Percentiles rank a stretch among this genome's conserved stretches.
These are phyloP conservation scores for Wallacemonas sp. DNA, from an alignment of 208 protist species.

Conservation along the genomic window DNA sequence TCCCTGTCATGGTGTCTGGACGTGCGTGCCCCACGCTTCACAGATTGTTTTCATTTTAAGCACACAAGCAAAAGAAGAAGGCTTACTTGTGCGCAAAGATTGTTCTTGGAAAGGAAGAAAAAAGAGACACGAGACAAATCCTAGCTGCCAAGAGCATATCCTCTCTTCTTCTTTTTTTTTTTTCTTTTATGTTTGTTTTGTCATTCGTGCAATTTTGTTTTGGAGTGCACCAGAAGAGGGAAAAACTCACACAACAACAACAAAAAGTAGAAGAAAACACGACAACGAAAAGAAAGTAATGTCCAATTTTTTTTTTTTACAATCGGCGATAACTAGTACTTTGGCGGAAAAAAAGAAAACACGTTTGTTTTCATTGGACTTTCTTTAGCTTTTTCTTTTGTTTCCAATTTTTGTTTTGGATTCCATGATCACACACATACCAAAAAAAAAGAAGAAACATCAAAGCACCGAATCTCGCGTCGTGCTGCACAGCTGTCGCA, in stretches of 20 bases:
- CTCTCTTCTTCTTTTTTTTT: background rate
- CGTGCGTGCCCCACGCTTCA: background rate
- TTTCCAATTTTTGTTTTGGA: conserved; percentile 16
- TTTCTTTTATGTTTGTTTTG: background rate
- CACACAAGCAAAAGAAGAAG: background rate
- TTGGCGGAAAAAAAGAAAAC: background rate
- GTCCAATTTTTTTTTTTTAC: no score
- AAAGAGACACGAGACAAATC: background rate
- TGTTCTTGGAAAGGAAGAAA: background rate
- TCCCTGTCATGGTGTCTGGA: background rate
- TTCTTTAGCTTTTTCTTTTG: conserved; percentile 20
- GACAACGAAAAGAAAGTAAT: background rate
- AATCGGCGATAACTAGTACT: no score
- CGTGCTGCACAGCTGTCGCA: no score
- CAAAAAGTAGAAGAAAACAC: background rate
- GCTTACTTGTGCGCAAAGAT: background rate
- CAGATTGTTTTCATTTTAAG: background rate
- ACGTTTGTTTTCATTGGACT: background rate
- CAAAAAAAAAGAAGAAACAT: conserved; percentile 7
- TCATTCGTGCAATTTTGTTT: background rate
- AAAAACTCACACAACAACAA: background rate
- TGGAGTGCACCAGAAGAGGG: background rate
- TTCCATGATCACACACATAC: conserved; percentile 22
- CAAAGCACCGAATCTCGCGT: no score
- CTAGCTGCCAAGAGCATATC: no score